Evolutionary conservation across 2,329 filamentous ascomycete genomes (phyloP).

Genomic region (Fusarium floridanum): DNA sequence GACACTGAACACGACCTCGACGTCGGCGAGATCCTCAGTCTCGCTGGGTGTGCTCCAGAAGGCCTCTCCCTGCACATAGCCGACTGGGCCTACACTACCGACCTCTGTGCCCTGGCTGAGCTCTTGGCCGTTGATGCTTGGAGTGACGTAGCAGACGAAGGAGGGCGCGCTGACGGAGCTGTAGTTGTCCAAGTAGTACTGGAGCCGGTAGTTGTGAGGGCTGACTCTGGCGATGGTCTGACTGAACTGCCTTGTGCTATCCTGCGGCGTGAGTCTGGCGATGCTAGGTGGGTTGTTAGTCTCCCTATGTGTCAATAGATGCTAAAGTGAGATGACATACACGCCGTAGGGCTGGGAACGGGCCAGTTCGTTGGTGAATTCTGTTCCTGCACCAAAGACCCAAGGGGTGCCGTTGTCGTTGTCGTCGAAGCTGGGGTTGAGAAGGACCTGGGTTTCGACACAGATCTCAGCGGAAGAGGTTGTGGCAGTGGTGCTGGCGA

Average conservation of each 20-base stretch:
- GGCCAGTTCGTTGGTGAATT: background rate
- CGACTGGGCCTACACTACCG: background rate
- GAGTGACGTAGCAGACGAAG: background rate
- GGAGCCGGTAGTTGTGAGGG: background rate
- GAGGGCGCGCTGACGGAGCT: background rate
- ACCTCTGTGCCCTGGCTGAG: background rate
- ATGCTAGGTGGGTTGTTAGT: background rate
- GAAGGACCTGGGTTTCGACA: background rate
- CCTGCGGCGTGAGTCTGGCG: background rate
- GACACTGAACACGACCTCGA: background rate
- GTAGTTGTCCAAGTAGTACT: slow-evolving; percentile 2
- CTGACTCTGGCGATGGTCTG: slow-evolving; percentile 1
- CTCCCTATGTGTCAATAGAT: background rate
- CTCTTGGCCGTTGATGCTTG: background rate
- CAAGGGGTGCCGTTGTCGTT: slow-evolving; percentile 1
- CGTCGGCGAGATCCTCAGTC: background rate
- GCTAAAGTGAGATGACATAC: background rate
- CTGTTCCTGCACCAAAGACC: background rate
- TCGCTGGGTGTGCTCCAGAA: background rate
- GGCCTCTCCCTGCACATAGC: background rate
- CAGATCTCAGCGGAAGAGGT: slow-evolving; percentile 3
- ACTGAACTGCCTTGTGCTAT: background rate
- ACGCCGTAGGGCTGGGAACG: background rate
- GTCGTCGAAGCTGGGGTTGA: slow-evolving; percentile 13
- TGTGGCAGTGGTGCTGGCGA: background rate